Evolutionary conservation across 441 rosid species (phyloP), one percentile per base, ranked within the genome.

Genomic region (Euphorbia corollata): DNA sequence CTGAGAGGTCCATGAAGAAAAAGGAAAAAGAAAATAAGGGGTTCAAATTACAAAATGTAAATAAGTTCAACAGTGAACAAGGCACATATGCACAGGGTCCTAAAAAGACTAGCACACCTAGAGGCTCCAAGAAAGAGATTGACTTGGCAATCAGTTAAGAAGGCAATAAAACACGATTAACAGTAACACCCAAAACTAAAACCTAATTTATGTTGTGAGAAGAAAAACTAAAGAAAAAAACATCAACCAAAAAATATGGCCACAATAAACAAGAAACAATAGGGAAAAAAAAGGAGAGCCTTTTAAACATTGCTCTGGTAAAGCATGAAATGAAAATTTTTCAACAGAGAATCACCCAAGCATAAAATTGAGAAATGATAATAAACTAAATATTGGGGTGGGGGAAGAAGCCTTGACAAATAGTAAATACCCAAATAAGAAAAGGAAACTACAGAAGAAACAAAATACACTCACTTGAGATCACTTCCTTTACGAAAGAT

Each of bases 401-500:
- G 12, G 20, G 64, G 20, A 22, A n/a, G 39, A 22, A 32, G 43
- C n/a, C 36, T 54, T 43, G 27, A 24, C 38, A 59, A 48, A 38
- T n/a, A 65, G 69, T 23, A 0, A 61, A n/a, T n/a, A n/a, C n/a
- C n/a, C n/a, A n/a, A n/a, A 62, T 24, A 59, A 8, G 56, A 63
- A 62, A 10, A 71, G 20, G 51, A 45, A 45, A 50, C 24, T 48
- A 48, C 70, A 36, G 51, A 19, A 60, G 38, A 20, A 8, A 64
- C 38, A 23, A 43, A 47, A 57, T 50, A 47, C 53, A 47, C 76
- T 86, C 77, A 95, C 99, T 80, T 87, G 59, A 95, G 24, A 81
- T 95, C 95, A 79, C 80, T 90, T 75, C 99, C 99, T 82, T 85
- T 88, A 64, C 96, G 97, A 71, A 95, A 95, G 79, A 95, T 95